Evolutionary conservation across 768 basidiomycete species (phyloP).

Genomic region (Auricularia cornea): DNA sequence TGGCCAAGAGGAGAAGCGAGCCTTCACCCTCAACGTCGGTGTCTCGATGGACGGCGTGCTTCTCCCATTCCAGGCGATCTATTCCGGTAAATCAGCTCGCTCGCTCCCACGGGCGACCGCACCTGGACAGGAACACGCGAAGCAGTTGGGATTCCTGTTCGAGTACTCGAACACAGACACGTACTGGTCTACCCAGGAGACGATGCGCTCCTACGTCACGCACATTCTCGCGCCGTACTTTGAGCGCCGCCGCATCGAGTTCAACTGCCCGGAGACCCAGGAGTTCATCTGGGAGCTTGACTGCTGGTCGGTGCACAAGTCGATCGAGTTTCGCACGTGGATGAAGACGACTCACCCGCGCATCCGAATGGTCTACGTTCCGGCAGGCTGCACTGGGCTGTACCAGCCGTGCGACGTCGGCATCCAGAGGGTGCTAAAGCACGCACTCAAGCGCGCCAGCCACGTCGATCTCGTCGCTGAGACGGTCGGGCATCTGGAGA

Average conservation of each 20-base stretch:
- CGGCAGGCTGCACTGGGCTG: conserved; percentile 13
- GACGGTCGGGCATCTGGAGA: conserved; percentile 17
- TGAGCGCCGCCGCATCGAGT: too few species aligned
- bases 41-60: conserved; percentile 23
- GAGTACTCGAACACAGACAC: conserved; percentile 16
- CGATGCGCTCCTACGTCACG: too few species aligned
- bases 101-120: conserved; percentile 16
- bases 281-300: not conserved
- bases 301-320: not conserved
- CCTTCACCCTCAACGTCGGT: conserved; percentile 31
- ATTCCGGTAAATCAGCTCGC: conserved; percentile 18
- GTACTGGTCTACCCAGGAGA: not conserved
- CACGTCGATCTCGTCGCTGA: conserved; percentile 30
- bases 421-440: conserved; percentile 31
- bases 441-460: conserved; percentile 21
- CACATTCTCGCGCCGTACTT: too few species aligned
- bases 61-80: conserved; percentile 33
- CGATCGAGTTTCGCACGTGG: not conserved
- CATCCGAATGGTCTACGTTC: conserved; percentile 25
- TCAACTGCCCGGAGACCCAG: too few species aligned
- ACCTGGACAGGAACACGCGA: conserved; percentile 9
- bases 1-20: conserved; percentile 34
- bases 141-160: conserved; percentile 16
- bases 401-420: conserved; percentile 28
- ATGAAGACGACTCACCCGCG: conserved; percentile 1